Percentiles rank a stretch among this genome's conserved stretches.
phyloP scores from a whole-genome alignment of 345 rosid species.

The Angophora floribunda region DNA sequence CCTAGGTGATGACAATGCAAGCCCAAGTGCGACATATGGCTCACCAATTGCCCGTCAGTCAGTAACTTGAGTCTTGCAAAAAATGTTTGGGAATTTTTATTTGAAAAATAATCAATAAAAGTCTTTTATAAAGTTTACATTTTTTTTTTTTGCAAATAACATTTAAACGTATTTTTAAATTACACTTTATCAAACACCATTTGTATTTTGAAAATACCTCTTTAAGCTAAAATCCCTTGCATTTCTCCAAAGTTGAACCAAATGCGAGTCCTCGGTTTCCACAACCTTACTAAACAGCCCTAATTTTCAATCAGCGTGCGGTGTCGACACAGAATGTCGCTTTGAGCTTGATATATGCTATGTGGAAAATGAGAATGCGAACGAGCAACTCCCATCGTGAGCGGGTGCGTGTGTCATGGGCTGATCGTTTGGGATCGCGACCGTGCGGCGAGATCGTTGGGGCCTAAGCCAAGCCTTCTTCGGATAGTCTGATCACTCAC shows the following conservation, averaged over 20 bases:
- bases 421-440: too few species aligned
- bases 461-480: too few species aligned
- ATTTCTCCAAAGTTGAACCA: neutral
- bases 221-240: too few species aligned
- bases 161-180: too few species aligned
- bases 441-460: too few species aligned
- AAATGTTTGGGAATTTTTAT: too few species aligned
- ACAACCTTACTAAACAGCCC: neutral
- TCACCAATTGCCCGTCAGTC: neutral
- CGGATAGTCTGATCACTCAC: too few species aligned
- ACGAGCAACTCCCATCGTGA: neutral
- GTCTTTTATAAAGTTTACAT: neutral
- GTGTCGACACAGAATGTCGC: neutral
- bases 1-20: too few species aligned
- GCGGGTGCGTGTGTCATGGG: neutral
- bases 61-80: accelerated
- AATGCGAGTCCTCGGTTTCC: neutral
- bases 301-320: neutral
- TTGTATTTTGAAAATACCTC: neutral
- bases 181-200: neutral
- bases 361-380: too few species aligned
- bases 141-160: too few species aligned
- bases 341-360: neutral
- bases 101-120: too few species aligned
- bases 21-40: neutral